Base-by-base conservation (phyloP, 441 rosid species). In the Croton setiger region DNA sequence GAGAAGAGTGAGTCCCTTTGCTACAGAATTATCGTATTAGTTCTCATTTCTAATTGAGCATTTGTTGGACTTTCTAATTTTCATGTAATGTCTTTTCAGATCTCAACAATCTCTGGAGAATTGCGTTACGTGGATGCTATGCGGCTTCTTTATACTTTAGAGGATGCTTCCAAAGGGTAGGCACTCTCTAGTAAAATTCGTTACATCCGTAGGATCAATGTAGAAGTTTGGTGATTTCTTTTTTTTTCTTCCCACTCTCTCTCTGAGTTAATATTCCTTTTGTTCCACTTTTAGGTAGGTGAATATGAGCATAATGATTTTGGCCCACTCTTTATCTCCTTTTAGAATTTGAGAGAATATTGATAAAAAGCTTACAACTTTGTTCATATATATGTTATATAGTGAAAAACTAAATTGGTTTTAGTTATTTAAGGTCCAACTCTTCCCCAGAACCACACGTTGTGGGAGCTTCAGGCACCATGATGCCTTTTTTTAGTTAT, bases 81-180 rank as follows among this genome's bases (percentile, higher is more conserved):
- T 37, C 52, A 45, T 59, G 54, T 36, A 20, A 49, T 39, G 6
- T 72, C 45, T 67, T 51, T 78, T 47, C 92, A 96, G 98, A 83
- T 93, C 71, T 88, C 96, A 53, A 83, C 80, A 54, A 75, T 84
- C 63, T 63, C 86, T 49, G 96, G 99, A 66, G 99, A 96, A 72
- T 72, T 94, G 84, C 91, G 86, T 48, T 87, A 88, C 73, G 74
- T 60, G 41, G 98, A 96, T 80, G 98, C 98, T 65, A 79, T 93
- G 87, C 81, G 90, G 69, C 82, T 84, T 73, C 82, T 93, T 45
- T 37, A 76, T 78, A 88, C 88, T 63, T 81, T 96, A 66, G 97
- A 93, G 78, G 93, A 87, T 64, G 97, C 96, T 53, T 72, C 98
- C 9, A 80, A 70, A 80, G 81, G 83, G 99, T 91, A 79, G 88